phyloP scores from a whole-genome alignment of 1,284 basidiomycete species.

The Ceratobasidium theobromae region DNA sequence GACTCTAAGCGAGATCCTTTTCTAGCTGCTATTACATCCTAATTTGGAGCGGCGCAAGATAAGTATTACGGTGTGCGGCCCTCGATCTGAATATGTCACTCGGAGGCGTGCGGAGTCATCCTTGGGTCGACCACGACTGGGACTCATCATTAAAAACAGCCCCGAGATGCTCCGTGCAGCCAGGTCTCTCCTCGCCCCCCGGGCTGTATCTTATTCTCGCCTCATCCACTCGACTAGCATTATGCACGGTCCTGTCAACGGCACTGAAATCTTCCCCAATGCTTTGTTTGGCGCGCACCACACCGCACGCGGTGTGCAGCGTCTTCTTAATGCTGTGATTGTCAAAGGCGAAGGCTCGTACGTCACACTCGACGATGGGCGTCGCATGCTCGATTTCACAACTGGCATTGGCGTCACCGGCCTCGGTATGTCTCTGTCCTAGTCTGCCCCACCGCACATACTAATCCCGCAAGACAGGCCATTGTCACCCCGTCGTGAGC shows the following conservation, averaged over 20 bases:
- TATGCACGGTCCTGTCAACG: neutral
- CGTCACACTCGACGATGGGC: constrained; percentile 70
- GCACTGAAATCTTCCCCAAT: neutral
- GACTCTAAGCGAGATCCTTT: neutral
- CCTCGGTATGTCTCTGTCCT: constrained; percentile 55
- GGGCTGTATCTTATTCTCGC: neutral
- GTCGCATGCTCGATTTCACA: constrained; percentile 78
- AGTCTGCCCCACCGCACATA: neutral
- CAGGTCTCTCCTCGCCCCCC: neutral
- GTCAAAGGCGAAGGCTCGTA: constrained; percentile 76
- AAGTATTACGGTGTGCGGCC: neutral
- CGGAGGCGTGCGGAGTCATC: neutral
- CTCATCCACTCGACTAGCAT: neutral
- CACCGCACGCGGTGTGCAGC: constrained; percentile 68
- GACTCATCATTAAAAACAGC: neutral
- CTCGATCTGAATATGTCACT: neutral
- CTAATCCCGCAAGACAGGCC: constrained; percentile 53
- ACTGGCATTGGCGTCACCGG: constrained; percentile 83
- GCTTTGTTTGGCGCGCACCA: constrained; percentile 42
- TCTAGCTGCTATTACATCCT: neutral
- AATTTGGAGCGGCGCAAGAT: neutral
- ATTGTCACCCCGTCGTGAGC: constrained; percentile 85
- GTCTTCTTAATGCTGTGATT: constrained; percentile 72
- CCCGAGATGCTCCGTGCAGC: neutral
- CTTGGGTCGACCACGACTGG: neutral